These are phyloP conservation scores for Cucurbita maxima DNA, from an alignment of 306 rosid species.

Conservation along the genomic window DNA sequence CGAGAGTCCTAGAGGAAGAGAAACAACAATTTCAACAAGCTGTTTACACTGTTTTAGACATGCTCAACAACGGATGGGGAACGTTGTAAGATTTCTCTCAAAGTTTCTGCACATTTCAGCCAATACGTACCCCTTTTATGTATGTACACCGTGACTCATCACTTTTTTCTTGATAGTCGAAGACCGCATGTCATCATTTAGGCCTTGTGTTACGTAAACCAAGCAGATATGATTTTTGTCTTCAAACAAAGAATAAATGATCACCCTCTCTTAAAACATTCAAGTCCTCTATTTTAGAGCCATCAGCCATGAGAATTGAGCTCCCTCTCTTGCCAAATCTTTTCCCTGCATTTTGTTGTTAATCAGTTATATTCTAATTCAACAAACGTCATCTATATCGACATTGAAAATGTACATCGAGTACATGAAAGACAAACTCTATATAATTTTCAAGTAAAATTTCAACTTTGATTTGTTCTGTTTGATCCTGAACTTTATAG, in stretches of 20 bases:
- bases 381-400: neutral
- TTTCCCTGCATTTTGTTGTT: slow-evolving; percentile 35
- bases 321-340: slow-evolving; percentile 54
- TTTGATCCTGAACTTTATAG: neutral
- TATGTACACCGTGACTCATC: neutral
- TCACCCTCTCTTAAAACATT: slow-evolving; percentile 55
- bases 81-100: slow-evolving; percentile 16
- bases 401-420: neutral
- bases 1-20: slow-evolving; percentile 50
- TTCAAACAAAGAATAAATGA: slow-evolving; percentile 43
- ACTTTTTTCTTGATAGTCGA: neutral
- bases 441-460: neutral
- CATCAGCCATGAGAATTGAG: slow-evolving; percentile 52
- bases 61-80: slow-evolving; percentile 39
- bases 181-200: neutral
- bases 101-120: neutral
- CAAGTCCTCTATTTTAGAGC: slow-evolving; percentile 62
- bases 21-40: slow-evolving; percentile 62
- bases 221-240: slow-evolving; percentile 2
- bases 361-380: neutral
- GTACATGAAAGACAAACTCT: neutral
- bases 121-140: neutral
- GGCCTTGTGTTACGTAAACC: neutral
- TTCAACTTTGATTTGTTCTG: neutral
- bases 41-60: slow-evolving; percentile 53